Conservation (phyloP, 768 basidiomycete genomes). For the Calvatia gigantea region DNA sequence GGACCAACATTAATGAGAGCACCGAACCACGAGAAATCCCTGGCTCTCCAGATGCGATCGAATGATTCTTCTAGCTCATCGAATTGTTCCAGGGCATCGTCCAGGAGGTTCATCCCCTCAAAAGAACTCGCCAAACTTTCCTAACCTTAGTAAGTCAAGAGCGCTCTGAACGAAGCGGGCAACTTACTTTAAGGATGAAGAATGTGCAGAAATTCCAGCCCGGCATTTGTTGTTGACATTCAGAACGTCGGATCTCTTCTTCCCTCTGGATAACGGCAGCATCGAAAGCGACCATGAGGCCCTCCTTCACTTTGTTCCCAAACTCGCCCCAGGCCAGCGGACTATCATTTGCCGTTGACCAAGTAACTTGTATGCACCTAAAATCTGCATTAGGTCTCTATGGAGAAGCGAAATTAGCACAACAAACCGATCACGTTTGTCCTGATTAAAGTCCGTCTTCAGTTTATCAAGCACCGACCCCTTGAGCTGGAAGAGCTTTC, state of each 20-base stretch:
- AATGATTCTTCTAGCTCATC: conserved; percentile 90
- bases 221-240: conserved; percentile 86
- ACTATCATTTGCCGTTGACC: conserved; percentile 68
- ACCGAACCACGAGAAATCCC: conserved; percentile 91
- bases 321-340: conserved; percentile 87
- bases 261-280: conserved; percentile 71
- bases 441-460: conserved; percentile 85
- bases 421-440: conserved; percentile 78
- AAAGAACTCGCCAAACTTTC: conserved; percentile 93
- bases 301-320: conserved; percentile 86
- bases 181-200: conserved; percentile 84
- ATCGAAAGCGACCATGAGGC: conserved; percentile 82
- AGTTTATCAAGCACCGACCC: conserved; percentile 87
- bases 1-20: conserved; percentile 67
- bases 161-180: neutral
- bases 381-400: conserved; percentile 11
- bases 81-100: conserved; percentile 87
- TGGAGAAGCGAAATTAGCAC: neutral
- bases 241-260: conserved; percentile 88
- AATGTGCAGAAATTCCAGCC: conserved; percentile 99
- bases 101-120: conserved; percentile 83
- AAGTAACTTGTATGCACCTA: conserved; percentile 82
- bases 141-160: conserved; percentile 37
- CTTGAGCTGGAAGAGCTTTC: conserved; percentile 81
- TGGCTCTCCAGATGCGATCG: conserved; percentile 67